phyloP scores from a whole-genome alignment of 1,284 basidiomycete species.

The Spongispora temasekensis region DNA sequence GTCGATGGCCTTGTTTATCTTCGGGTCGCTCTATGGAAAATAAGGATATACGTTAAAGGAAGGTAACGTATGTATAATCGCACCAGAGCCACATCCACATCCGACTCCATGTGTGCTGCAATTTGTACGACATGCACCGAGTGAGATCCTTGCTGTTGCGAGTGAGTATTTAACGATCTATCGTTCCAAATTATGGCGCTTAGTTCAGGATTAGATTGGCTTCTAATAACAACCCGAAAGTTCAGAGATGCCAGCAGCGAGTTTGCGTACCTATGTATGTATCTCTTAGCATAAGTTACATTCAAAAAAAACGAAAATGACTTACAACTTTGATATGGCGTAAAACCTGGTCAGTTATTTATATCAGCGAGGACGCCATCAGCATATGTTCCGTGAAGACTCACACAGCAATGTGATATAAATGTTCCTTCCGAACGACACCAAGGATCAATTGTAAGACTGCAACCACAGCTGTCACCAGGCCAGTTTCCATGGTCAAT shows the following conservation, averaged over 20 bases:
- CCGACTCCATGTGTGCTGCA: background rate
- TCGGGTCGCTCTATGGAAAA: too few relatives aligned
- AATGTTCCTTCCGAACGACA: background rate
- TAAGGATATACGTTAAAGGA: too few relatives aligned
- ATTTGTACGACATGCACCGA: background rate
- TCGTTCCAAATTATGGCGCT: slow-evolving; percentile 13
- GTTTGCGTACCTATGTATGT: slow-evolving; percentile 25
- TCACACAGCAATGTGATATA: slow-evolving; percentile 24
- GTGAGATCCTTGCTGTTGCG: background rate
- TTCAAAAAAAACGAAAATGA: background rate
- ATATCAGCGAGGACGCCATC: background rate
- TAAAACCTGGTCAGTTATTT: slow-evolving; percentile 17
- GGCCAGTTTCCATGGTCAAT: slow-evolving; percentile 28
- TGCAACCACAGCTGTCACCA: slow-evolving; percentile 20
- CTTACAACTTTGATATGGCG: slow-evolving; percentile 27
- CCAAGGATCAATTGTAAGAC: slow-evolving; percentile 24
- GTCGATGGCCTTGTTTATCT: too few relatives aligned
- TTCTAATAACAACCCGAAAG: slow-evolving; percentile 18
- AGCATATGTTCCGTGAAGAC: background rate
- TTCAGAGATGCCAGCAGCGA: slow-evolving; percentile 26
- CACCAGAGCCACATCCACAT: background rate
- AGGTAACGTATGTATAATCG: too few relatives aligned
- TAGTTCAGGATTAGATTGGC: slow-evolving; percentile 1
- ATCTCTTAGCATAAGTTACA: background rate
- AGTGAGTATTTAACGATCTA: background rate